phyloP scores from a whole-genome alignment of 225 moss, liverwort and hornwort genomes.

The Marchantia polymorpha region DNA sequence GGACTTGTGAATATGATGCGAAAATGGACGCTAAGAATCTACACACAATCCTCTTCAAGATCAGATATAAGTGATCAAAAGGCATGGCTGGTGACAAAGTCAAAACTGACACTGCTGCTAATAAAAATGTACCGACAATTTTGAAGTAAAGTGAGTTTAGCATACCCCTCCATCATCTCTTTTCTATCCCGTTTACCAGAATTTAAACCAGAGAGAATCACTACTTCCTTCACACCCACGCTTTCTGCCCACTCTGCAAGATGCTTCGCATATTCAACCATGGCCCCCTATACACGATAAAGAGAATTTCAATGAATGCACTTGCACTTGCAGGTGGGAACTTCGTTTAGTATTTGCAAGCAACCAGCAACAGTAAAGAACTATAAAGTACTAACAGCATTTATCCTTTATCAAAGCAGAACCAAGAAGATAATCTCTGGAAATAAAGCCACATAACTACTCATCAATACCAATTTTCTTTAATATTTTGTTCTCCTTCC shows the following conservation, averaged over 20 bases:
- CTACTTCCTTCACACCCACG: constrained; percentile 64
- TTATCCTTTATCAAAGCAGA: neutral
- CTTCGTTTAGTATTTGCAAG: neutral
- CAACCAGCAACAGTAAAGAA: neutral
- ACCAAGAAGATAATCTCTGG: neutral
- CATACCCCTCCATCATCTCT: constrained; percentile 54
- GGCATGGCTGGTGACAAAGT: neutral
- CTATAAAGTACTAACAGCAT: neutral
- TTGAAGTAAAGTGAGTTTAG: neutral
- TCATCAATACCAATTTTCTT: neutral
- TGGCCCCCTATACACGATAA: constrained; percentile 60
- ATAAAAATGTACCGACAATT: neutral
- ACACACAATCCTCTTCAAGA: neutral
- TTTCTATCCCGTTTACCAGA: constrained; percentile 69
- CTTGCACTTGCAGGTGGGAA: neutral
- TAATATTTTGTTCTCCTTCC: neutral
- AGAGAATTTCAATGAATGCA: neutral
- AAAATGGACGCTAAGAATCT: neutral
- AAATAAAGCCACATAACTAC: neutral
- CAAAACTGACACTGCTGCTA: neutral
- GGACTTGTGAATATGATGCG: neutral
- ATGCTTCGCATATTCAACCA: constrained; percentile 75
- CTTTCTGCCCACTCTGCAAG: constrained; percentile 70
- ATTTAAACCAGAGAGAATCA: constrained; percentile 80
- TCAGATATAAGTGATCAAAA: neutral